These are phyloP conservation scores for Blastobotrys raffinosifermentans DNA, from an alignment of 1,139 yeast species.

Conservation along the genomic window DNA sequence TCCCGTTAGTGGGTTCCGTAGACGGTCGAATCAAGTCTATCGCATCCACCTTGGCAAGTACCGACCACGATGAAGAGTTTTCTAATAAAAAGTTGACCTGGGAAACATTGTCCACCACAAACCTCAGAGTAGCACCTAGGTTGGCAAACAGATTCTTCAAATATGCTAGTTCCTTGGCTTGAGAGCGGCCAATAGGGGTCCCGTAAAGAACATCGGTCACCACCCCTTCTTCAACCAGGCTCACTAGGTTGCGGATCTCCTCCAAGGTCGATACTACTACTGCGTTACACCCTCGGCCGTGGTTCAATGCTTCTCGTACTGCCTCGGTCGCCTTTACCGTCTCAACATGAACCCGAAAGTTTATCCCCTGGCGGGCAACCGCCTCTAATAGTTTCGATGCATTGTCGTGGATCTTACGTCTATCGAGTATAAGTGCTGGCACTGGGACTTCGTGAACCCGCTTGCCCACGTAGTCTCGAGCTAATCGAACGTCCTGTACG, in stretches of 20 bases:
- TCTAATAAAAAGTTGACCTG: conserved; percentile 47
- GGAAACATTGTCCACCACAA: conserved; percentile 54
- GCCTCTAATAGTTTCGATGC: conserved; percentile 38
- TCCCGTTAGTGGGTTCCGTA: background rate
- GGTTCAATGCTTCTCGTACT: conserved; percentile 41
- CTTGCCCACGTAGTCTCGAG: conserved; percentile 25
- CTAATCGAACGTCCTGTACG: conserved; percentile 17
- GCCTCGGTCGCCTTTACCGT: conserved; percentile 59
- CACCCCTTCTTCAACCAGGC: conserved; percentile 39
- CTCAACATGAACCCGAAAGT: conserved; percentile 62
- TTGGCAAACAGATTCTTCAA: conserved; percentile 26
- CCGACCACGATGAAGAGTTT: conserved; percentile 20
- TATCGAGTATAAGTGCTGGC: conserved; percentile 47
- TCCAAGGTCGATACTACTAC: conserved; percentile 62
- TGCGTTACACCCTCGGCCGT: conserved; percentile 39
- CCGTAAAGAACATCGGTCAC: conserved; percentile 58
- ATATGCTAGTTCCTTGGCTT: conserved; percentile 44
- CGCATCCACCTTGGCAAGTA: conserved; percentile 25
- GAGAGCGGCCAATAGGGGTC: conserved; percentile 52
- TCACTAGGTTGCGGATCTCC: conserved; percentile 54
- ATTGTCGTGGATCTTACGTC: conserved; percentile 35
- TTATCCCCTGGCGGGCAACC: conserved; percentile 29
- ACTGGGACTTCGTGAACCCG: conserved; percentile 42
- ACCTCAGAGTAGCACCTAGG: conserved; percentile 35
- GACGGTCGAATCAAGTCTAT: conserved; percentile 12